Percentiles rank a stretch among this genome's conserved stretches.
phyloP scores from a whole-genome alignment of 257 asterid genomes.

The Paulownia fortunei region DNA sequence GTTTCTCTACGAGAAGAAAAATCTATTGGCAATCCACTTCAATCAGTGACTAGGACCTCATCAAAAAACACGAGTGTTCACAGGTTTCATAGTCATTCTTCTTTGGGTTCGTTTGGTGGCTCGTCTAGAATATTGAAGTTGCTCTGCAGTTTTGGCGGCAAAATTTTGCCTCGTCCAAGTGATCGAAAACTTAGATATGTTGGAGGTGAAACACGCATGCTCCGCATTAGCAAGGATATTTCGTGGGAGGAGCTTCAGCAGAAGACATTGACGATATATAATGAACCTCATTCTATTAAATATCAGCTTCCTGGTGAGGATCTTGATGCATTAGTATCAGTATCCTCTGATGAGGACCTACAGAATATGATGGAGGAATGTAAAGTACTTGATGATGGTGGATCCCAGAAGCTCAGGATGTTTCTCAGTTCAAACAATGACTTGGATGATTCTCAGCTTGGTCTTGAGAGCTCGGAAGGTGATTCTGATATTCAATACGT shows the following conservation, averaged over 20 bases:
- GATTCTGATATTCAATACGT: constrained; percentile 78
- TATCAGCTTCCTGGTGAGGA: constrained; percentile 99
- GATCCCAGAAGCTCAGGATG: constrained; percentile 73
- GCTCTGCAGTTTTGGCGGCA: constrained; percentile 95
- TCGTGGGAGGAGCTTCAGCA: constrained; percentile 76
- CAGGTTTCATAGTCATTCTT: constrained; percentile 49
- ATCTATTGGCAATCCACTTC: constrained; percentile 45
- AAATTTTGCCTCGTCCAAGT: constrained; percentile 90
- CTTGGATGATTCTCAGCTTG: constrained; percentile 72
- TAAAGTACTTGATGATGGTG: constrained; percentile 57
- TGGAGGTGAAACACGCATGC: constrained; percentile 92
- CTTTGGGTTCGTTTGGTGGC: constrained; percentile 49
- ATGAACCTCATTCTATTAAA: constrained; percentile 63
- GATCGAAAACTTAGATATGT: constrained; percentile 93
- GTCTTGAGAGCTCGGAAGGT: constrained; percentile 58
- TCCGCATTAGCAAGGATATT: constrained; percentile 69
- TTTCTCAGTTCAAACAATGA: constrained; percentile 71
- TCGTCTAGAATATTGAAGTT: constrained; percentile 62
- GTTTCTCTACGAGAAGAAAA: constrained; percentile 53
- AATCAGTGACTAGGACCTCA: constrained; percentile 48
- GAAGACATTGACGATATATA: constrained; percentile 57
- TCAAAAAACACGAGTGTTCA: constrained; percentile 41
- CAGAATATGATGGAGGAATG: constrained; percentile 96
- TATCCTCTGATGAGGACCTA: constrained; percentile 87
- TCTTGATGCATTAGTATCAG: constrained; percentile 91